Base-by-base conservation (phyloP, 2,329 filamentous ascomycete species). In the Talaromyces sp. region DNA sequence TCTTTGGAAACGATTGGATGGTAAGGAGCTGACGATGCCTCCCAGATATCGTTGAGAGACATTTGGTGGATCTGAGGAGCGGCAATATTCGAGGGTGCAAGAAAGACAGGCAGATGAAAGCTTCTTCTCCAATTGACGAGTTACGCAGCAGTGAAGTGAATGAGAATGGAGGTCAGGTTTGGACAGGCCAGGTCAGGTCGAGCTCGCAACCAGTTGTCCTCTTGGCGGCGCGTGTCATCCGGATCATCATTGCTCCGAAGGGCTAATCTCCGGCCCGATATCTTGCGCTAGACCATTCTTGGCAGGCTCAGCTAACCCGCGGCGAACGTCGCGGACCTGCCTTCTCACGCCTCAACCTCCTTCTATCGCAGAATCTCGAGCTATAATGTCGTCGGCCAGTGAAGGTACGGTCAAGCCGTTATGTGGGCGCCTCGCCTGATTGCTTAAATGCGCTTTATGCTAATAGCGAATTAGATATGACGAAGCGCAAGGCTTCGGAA, bases 41-140 rank as follows among this genome's bases (percentile, higher is more conserved):
- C 89, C 93, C 93, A 97, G 80, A 96, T 84, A 77, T 94, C 87
- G 79, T 88, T 87, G 77, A 96, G 81, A 82, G 90, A 91, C 79
- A 81, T 81, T 70, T 71, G 71, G 64, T 53, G 48, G 48, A n/a
- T 52, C 7, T 29, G 14, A 29, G 24, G 8, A 17, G 21, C 19
- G 21, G 48, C 38, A 14, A 54, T 24, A 3, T 29, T 26, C 24
- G 12, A 31, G 19, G 35, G 27, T 32, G 27, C 35, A 51, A 27
- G 10, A 27, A 27, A 38, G 12, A 26, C n/a, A 19, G 21, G 8
- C 11, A 24, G 50, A 3, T 27, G 19, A 9, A 17, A 32, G 12
- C 41, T 26, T 50, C 54, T 29, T 32, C 24, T 12, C 19, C 35
- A 46, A 29, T 46, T 46, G 35, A 56, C 41, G 8, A 54, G 32